phyloP scores from a whole-genome alignment of 1,139 yeast genomes.

The Magnusiomyces fungicola region DNA sequence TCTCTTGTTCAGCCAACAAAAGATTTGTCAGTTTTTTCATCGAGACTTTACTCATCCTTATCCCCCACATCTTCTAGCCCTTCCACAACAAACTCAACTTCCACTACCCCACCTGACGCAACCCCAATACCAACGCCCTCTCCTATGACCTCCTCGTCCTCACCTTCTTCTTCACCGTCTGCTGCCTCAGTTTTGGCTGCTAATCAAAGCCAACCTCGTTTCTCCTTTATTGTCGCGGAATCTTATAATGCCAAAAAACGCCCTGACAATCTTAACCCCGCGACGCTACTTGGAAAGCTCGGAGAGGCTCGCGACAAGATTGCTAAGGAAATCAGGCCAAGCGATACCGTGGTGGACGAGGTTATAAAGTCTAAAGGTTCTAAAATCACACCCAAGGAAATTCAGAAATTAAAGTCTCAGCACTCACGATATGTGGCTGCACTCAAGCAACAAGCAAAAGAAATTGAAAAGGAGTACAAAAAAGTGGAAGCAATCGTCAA shows the following conservation, averaged over 20 bases:
- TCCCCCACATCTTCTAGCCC: too few species aligned
- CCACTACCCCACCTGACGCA: too few species aligned
- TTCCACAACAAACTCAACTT: too few species aligned
- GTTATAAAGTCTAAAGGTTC: too few species aligned
- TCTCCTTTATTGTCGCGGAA: constrained; percentile 9
- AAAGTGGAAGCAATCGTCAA: neutral
- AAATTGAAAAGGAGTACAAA: neutral
- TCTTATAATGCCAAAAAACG: constrained; percentile 12
- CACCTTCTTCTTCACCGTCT: neutral
- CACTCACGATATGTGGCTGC: neutral
- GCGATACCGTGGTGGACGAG: too few species aligned
- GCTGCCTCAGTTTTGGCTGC: constrained; percentile 1
- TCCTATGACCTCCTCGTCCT: too few species aligned
- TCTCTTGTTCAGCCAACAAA: too few species aligned
- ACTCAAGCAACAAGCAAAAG: neutral
- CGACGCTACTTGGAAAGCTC: neutral
- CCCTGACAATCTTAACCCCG: neutral
- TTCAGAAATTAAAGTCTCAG: neutral
- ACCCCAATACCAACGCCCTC: too few species aligned
- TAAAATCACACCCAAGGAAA: too few species aligned
- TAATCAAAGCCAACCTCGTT: neutral
- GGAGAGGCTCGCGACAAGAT: neutral
- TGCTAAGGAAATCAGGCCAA: too few species aligned
- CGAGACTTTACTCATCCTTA: too few species aligned
- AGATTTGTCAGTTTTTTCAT: too few species aligned